Percentiles rank a stretch among this genome's conserved stretches.
These are phyloP conservation scores for Solanum gandarillasii DNA, from an alignment of 257 asterid genomes.

Conservation along the genomic window DNA sequence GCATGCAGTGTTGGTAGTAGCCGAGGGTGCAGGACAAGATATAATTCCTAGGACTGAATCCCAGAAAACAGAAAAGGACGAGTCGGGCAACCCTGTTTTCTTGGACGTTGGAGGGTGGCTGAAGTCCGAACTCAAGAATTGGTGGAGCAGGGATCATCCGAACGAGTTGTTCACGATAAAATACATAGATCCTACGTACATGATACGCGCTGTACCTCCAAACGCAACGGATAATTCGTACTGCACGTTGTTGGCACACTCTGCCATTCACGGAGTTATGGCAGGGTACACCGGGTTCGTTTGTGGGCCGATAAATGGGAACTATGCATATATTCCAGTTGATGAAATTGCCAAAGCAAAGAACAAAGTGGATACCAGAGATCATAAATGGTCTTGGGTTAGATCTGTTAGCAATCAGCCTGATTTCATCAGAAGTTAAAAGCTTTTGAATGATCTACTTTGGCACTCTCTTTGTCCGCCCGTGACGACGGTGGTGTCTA, in stretches of 20 bases:
- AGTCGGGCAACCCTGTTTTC: constrained; percentile 65
- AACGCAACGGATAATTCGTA: constrained; percentile 66
- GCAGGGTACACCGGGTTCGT: constrained; percentile 83
- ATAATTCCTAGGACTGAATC: constrained; percentile 33
- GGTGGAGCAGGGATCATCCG: constrained; percentile 70
- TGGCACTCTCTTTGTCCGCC: background rate
- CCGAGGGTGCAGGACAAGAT: constrained; percentile 80
- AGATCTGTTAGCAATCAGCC: constrained; percentile 79
- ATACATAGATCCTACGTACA: constrained; percentile 71
- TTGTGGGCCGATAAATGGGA: constrained; percentile 55
- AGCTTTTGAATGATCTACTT: background rate
- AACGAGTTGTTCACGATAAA: constrained; percentile 55
- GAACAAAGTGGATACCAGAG: constrained; percentile 44
- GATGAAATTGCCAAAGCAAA: constrained; percentile 58
- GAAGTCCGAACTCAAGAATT: constrained; percentile 60
- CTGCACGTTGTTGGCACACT: constrained; percentile 64
- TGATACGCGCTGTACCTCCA: constrained; percentile 67
- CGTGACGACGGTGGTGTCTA: background rate
- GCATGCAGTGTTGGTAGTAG: constrained; percentile 63
- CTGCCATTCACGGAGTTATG: constrained; percentile 80
- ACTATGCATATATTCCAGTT: constrained; percentile 67
- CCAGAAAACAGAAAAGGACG: constrained; percentile 43
- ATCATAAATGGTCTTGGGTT: constrained; percentile 91
- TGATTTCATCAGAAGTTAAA: constrained; percentile 23
- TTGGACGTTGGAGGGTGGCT: constrained; percentile 75